Evolutionary conservation across 495 filamentous ascomycete species (phyloP), one percentile per base, ranked within the genome.

Genomic region (Penicillium pulvis): DNA sequence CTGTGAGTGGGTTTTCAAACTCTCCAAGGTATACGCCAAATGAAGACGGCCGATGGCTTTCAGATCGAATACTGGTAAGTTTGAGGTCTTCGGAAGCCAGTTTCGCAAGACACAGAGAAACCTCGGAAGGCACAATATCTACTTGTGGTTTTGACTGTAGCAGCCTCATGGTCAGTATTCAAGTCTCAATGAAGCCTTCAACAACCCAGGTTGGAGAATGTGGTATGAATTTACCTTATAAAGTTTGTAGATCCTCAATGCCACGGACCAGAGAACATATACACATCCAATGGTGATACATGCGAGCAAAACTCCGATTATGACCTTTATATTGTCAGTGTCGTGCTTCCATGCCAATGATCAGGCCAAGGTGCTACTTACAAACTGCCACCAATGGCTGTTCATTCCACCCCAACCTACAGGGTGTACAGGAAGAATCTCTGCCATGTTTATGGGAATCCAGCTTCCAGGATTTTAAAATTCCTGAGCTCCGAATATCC

Each of bases 11-110:
- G 28, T 62, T 62, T 14, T 57, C 60, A 33, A 84, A 73, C 7
- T 56, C 52, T 16, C 81, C 81, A 4, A 84, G 65, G 54, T 81
- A 83, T 16, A 81, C 75, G 10, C 80, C 81, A 58, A 81, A 82
- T 19, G 78, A 76, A 6, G 66, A 63, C 8, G 78, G 77, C 53
- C 78, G 79, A 26, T 57, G 61, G 23, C 55, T 56, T 16, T 28
- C 36, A 2, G 47, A 24, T 16, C 56, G 60, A 6, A 59, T 46
- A 8, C 61, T 41, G n/a, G 53, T 53, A 52, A 77, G 55, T 26
- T 53, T 58, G 2, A 74, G 63, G 23, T 67, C 51, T 46, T 59
- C 61, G 42, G 58, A 64, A 2, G 69, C 61, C 5, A 80, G 54
- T 28, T 58, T 61, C 33, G 58, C 55, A 4, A 80, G 63, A 14